A percentile compares a stretch with the other conserved stretches of the same genome.
phyloP scores from a whole-genome alignment of 768 basidiomycete species.

The Kondoa subrosea region DNA sequence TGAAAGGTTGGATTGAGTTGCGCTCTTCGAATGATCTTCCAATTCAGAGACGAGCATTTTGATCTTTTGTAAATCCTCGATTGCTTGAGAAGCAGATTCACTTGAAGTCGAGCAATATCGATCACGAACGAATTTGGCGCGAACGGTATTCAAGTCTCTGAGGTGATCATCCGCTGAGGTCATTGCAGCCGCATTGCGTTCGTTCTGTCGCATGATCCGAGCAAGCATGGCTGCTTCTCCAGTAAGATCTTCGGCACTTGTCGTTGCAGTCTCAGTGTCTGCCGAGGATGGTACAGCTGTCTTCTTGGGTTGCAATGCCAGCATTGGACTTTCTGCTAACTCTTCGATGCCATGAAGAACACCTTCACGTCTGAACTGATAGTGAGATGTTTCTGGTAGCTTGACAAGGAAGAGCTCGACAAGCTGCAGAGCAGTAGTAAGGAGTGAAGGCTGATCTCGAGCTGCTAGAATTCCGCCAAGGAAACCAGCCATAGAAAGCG shows the following conservation, averaged over 20 bases:
- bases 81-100: constrained; percentile 34
- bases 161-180: constrained; percentile 37
- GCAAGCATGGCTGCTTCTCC: constrained; percentile 18
- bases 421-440: constrained; percentile 76
- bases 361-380: constrained; percentile 81
- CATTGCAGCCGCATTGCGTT: constrained; percentile 26
- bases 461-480: constrained; percentile 84
- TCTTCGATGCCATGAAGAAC: constrained; percentile 86
- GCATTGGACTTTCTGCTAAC: constrained; percentile 49
- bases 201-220: not conserved
- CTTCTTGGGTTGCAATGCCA: constrained; percentile 35
- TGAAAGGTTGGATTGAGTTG: constrained; percentile 23
- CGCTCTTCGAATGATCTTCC: constrained; percentile 29
- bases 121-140: constrained; percentile 77
- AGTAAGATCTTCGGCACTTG: constrained; percentile 12
- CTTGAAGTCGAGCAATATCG: constrained; percentile 43
- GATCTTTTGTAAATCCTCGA: constrained; percentile 40
- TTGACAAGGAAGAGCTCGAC: constrained; percentile 79
- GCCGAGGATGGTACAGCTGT: constrained; percentile 1
- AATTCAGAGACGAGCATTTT: constrained; percentile 50
- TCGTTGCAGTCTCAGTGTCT: constrained; percentile 9
- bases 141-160: constrained; percentile 76
- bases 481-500: constrained; percentile 87
- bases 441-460: constrained; percentile 69
- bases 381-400: constrained; percentile 64